phyloP scores from a whole-genome alignment of 2,329 filamentous ascomycete genomes.

The Colletotrichum limetticola region DNA sequence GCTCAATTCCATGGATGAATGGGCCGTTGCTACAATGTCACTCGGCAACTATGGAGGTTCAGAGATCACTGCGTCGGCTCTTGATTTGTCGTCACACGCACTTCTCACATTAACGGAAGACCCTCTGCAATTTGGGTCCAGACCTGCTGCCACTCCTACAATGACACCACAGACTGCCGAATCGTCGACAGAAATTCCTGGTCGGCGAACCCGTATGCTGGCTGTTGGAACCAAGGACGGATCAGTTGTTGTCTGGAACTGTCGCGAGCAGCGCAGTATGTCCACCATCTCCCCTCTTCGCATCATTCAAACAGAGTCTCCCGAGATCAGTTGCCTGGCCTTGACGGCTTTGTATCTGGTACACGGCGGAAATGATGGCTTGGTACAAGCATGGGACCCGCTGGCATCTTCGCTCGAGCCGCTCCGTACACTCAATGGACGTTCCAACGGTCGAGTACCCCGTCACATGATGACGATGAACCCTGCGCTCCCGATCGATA shows the following conservation, averaged over 20 bases:
- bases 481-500: conserved; percentile 72
- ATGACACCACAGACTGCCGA: conserved; percentile 55
- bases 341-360: conserved; percentile 88
- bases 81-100: conserved; percentile 82
- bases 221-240: conserved; percentile 85
- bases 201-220: conserved; percentile 83
- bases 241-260: conserved; percentile 85
- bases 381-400: conserved; percentile 98
- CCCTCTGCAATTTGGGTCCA: conserved; percentile 65
- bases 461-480: conserved; percentile 71
- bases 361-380: conserved; percentile 92
- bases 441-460: conserved; percentile 83
- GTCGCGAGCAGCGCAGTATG: conserved; percentile 73
- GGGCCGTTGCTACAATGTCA: conserved; percentile 16
- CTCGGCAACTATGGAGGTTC: conserved; percentile 55
- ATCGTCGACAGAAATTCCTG: conserved; percentile 73
- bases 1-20: conserved; percentile 31
- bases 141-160: conserved; percentile 54
- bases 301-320: conserved; percentile 89
- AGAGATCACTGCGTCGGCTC: conserved; percentile 74
- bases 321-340: conserved; percentile 84
- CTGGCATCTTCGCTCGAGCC: conserved; percentile 82
- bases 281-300: conserved; percentile 76
- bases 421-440: conserved; percentile 86
- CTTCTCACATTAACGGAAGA: conserved; percentile 81